Percentiles rank a stretch among this genome's conserved stretches.
Conservation (phyloP, 1,284 basidiomycete genomes). For the Leccinum griseonigrum region DNA sequence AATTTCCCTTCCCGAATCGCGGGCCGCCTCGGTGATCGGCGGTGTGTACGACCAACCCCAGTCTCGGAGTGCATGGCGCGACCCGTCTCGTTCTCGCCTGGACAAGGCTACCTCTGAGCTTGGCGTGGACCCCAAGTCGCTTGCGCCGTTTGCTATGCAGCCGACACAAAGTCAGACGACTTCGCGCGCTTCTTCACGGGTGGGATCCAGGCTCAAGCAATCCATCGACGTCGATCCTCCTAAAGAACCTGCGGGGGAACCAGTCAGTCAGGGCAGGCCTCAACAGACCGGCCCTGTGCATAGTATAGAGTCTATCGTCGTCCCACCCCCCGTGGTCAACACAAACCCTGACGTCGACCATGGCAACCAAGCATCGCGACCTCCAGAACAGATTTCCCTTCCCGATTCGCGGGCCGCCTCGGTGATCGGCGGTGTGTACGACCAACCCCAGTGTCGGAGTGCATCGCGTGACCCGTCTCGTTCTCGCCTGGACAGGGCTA, state of each 20-base stretch:
- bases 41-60: conserved; percentile 24
- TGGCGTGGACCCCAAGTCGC: conserved; percentile 15
- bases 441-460: conserved; percentile 19
- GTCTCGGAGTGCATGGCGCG: conserved; percentile 7
- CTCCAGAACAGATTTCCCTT: conserved; percentile 26
- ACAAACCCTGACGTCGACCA: conserved; percentile 14
- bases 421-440: conserved; percentile 26
- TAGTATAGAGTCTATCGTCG: neutral
- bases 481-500: conserved; percentile 17
- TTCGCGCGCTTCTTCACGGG: conserved; percentile 4
- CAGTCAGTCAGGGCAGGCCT: neutral
- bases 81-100: conserved; percentile 9
- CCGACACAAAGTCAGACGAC: conserved; percentile 4
- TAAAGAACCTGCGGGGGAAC: neutral
- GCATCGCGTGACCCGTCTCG: conserved; percentile 11
- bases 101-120: conserved; percentile 26
- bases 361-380: conserved; percentile 2
- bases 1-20: conserved; percentile 31
- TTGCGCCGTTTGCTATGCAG: conserved; percentile 7
- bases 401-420: conserved; percentile 31
- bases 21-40: conserved; percentile 30
- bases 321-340: conserved; percentile 7
- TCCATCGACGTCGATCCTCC: neutral
- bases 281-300: conserved; percentile 3
- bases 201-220: conserved; percentile 6